A percentile compares a stretch with the other conserved stretches of the same genome.
Conservation (phyloP, 805 yeast genomes). For the Yamadazyma ubonensis region DNA sequence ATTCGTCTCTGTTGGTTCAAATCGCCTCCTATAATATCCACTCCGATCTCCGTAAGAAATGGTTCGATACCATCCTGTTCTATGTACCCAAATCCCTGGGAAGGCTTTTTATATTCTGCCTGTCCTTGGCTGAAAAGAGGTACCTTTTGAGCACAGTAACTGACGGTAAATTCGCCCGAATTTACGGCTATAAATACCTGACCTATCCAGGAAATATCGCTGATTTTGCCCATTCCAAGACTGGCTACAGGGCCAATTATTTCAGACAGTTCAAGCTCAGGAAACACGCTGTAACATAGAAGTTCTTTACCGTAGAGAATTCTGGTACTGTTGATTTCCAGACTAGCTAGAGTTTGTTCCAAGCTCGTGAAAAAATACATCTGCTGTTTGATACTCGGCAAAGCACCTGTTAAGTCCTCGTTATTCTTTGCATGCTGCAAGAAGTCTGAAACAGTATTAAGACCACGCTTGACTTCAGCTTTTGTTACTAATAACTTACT, state of each 20-base stretch:
- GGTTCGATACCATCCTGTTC: constrained; percentile 2
- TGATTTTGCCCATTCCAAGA: constrained; percentile 9
- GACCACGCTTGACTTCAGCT: constrained; percentile 11
- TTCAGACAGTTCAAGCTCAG: background rate
- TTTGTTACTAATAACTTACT: background rate
- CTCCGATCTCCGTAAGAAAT: constrained; percentile 7
- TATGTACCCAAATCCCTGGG: constrained; percentile 9
- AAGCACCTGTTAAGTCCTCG: background rate
- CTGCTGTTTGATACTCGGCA: background rate
- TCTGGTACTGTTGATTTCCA: too few relatives aligned
- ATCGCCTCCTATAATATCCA: constrained; percentile 17
- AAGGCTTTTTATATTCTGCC: constrained; percentile 4
- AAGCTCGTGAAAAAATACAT: constrained; percentile 6
- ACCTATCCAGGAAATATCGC: constrained; percentile 17
- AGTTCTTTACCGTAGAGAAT: background rate
- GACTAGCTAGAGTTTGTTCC: too few relatives aligned
- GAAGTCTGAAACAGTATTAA: too few relatives aligned
- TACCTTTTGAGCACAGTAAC: constrained; percentile 24
- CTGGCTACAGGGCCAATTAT: constrained; percentile 25
- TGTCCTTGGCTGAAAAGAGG: constrained; percentile 25
- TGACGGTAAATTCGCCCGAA: constrained; percentile 9
- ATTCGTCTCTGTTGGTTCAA: constrained; percentile 3
- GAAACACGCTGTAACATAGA: background rate
- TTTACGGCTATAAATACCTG: constrained; percentile 18
- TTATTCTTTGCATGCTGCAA: too few relatives aligned